phyloP scores from a whole-genome alignment of 2,329 filamentous ascomycete species.

The Niveomyces coronatus region DNA sequence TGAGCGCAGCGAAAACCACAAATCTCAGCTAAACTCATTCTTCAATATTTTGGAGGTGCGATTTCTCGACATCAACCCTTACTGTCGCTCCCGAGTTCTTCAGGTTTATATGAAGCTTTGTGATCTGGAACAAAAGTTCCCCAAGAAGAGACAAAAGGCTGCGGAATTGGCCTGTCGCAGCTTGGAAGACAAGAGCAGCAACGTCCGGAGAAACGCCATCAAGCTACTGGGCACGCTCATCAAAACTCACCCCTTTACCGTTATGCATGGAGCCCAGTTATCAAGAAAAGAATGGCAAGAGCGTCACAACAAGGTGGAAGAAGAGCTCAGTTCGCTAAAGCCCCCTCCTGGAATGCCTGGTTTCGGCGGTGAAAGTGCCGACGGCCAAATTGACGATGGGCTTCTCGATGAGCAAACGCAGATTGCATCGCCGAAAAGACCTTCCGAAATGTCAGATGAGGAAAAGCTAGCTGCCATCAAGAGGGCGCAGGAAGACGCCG shows the following conservation, averaged over 20 bases:
- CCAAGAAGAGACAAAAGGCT: conserved; percentile 78
- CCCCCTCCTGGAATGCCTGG: conserved; percentile 62
- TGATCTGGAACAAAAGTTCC: conserved; percentile 91
- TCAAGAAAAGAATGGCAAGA: conserved; percentile 77
- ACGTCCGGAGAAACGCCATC: conserved; percentile 89
- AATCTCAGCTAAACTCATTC: conserved; percentile 90
- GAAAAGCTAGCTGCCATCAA: conserved; percentile 62
- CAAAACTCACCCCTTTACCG: conserved; percentile 87
- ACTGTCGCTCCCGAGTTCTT: conserved; percentile 82
- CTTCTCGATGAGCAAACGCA: conserved; percentile 85
- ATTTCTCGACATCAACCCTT: conserved; percentile 93
- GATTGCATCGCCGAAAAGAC: conserved; percentile 58
- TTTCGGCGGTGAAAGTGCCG: conserved; percentile 50
- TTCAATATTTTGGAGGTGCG: conserved; percentile 95
- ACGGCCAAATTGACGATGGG: conserved; percentile 62
- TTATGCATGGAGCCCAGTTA: conserved; percentile 82
- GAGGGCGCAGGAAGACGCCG: conserved; percentile 77
- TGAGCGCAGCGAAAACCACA: conserved; percentile 84
- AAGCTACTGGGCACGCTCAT: conserved; percentile 82
- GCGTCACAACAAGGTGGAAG: conserved; percentile 71
- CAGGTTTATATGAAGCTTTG: conserved; percentile 90
- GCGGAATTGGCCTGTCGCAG: conserved; percentile 82
- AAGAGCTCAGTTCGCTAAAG: conserved; percentile 69
- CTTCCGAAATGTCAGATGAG: conserved; percentile 62
- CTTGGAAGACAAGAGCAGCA: conserved; percentile 95